Evolutionary conservation across 129 eudicot species (phyloP), one percentile per base, ranked within the genome.

Genomic region (Mikania micrantha): DNA sequence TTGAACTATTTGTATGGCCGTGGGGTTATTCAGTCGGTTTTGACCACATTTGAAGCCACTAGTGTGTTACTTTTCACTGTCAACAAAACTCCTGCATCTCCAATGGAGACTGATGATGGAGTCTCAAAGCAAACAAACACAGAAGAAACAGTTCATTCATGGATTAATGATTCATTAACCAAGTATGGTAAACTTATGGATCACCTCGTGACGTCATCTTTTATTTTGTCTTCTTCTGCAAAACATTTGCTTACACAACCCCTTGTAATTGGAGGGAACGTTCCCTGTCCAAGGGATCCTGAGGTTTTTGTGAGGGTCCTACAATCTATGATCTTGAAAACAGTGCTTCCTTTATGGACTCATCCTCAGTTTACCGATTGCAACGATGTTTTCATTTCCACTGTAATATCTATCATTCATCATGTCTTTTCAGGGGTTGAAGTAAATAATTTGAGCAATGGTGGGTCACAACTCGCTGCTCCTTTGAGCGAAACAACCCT

Each of bases 71-170:
- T 85, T 25, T 84, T 86, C 76, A 81, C 95, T 28, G 88, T 88
- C 64, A 90, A 77, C 69, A 73, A 86, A 40, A 60, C 91, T 75
- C 95, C 98, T 50, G 82, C 98, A 65, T 93, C 99, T 62, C 97
- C 97, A 16, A 89, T 90, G 97, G 99, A 89, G 67, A 94, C 95
- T 25, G 99, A 94, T 74, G 96, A 87, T 52, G 95, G 85, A 56
- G 71, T 41, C 57, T 9, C 48, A 63, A 85, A 81, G 79, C 83
- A 32, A 32, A 32, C 81, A 22, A 81, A 70, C 25, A 38, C 74
- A 50, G 85, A 78, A 66, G 88, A 94, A 65, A 58, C 80, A 17
- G 88, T 80, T 76, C 79, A 82, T 54, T 78, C 84, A 12, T 88
- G 91, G 94, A 83, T 88, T 13, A 83, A 84, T 76, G 96, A 95